These are phyloP conservation scores for Colletotrichum tanaceti DNA, from an alignment of 2,329 filamentous ascomycete species.

Conservation along the genomic window DNA sequence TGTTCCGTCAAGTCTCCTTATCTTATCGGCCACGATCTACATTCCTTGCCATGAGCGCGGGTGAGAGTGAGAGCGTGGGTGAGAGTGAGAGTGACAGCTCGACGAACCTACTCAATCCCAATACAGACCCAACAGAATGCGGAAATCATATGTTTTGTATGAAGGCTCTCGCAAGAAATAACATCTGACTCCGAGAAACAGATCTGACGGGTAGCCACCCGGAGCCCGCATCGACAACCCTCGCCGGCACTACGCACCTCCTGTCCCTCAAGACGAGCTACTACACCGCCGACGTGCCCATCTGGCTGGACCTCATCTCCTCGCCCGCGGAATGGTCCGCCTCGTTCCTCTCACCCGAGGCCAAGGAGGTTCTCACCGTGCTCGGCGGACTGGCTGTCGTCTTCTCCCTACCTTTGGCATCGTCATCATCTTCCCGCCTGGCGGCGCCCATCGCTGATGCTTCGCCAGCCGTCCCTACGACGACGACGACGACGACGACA, in stretches of 20 bases:
- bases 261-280: conserved; percentile 68
- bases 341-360: conserved; percentile 70
- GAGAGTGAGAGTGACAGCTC: conserved; percentile 2
- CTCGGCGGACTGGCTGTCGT: conserved; percentile 70
- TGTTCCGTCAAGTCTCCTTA: conserved; percentile 1
- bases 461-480: not conserved
- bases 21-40: conserved; percentile 16
- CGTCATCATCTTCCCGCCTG: not conserved
- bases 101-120: not conserved
- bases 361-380: conserved; percentile 70
- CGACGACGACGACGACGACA: not conserved
- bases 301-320: conserved; percentile 74
- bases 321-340: conserved; percentile 65
- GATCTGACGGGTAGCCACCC: conserved; percentile 64
- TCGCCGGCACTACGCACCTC: conserved; percentile 70
- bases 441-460: not conserved
- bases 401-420: conserved; percentile 54
- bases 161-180: conserved; percentile 8
- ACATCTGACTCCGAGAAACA: conserved; percentile 45
- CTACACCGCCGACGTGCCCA: conserved; percentile 69
- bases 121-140: not conserved
- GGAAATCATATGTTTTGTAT: not conserved
- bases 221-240: conserved; percentile 52
- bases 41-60: conserved; percentile 11
- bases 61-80: not conserved